Conservation (phyloP, 257 asterid genomes). For the Rauvolfia tetraphylla region DNA sequence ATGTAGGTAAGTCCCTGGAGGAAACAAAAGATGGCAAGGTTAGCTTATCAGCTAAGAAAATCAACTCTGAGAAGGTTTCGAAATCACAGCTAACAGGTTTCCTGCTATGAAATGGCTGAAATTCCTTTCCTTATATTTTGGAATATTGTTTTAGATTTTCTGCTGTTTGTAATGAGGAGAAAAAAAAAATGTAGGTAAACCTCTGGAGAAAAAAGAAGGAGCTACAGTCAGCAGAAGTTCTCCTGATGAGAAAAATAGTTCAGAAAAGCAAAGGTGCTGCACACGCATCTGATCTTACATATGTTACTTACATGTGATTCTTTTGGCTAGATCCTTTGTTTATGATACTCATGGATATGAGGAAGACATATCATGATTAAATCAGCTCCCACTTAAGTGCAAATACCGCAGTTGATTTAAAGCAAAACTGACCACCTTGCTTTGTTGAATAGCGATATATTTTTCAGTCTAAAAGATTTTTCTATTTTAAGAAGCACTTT, state of each 20-base stretch:
- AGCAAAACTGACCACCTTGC: not conserved
- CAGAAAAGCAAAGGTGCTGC: constrained; percentile 76
- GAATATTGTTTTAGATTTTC: constrained; percentile 1
- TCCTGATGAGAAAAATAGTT: constrained; percentile 36
- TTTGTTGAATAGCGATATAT: not conserved
- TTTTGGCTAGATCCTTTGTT: not conserved
- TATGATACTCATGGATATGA: not conserved
- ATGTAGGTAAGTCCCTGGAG: constrained; percentile 1
- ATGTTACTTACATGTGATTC: not conserved
- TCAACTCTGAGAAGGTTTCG: constrained; percentile 37
- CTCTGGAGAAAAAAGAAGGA: constrained; percentile 25
- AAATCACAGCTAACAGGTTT: constrained; percentile 46
- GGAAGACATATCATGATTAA: not conserved
- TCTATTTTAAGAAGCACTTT: not conserved
- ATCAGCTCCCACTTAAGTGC: not conserved
- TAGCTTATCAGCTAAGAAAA: constrained; percentile 23
- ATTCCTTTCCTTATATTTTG: not conserved
- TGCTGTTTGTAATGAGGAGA: constrained; percentile 2
- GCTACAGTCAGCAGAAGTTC: constrained; percentile 26
- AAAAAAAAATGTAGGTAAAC: constrained; percentile 27
- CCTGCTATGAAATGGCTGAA: constrained; percentile 16
- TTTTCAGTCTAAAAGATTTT: not conserved
- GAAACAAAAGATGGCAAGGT: constrained; percentile 32
- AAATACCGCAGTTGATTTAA: not conserved
- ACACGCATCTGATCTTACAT: constrained; percentile 4